phyloP scores from a whole-genome alignment of 768 basidiomycete genomes.

The Phaffia australis region DNA sequence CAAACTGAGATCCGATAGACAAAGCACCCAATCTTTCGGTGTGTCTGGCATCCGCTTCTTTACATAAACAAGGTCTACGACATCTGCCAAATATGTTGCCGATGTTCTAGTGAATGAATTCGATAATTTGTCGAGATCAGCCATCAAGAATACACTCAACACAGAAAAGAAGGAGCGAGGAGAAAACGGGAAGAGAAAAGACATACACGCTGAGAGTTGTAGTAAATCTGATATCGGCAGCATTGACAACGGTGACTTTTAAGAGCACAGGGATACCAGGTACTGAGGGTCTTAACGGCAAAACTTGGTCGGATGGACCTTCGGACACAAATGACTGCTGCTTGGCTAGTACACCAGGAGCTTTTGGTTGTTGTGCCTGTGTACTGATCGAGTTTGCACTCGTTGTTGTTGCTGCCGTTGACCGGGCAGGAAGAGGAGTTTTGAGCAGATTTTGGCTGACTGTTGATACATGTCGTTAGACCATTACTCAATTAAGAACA shows the following conservation, averaged over 20 bases:
- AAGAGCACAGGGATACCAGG: constrained; percentile 42
- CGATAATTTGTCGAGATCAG: background rate
- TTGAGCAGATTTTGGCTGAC: constrained; percentile 68
- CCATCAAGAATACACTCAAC: background rate
- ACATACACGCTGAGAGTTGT: constrained; percentile 86
- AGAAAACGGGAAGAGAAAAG: background rate
- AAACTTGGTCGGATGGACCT: no score
- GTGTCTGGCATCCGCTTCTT: constrained; percentile 35
- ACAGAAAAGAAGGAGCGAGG: background rate
- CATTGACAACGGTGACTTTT: constrained; percentile 67
- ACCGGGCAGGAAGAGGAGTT: constrained; percentile 41
- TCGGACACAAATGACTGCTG: no score
- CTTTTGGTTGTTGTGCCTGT: no score
- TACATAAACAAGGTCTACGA: constrained; percentile 62
- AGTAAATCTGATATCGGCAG: constrained; percentile 68
- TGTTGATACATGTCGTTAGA: constrained; percentile 29
- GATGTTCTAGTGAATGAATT: constrained; percentile 42
- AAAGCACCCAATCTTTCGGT: constrained; percentile 55
- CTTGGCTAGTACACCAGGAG: no score
- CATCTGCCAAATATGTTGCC: constrained; percentile 96
- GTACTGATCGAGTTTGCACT: background rate
- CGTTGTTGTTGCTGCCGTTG: background rate
- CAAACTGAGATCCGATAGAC: constrained; percentile 37
- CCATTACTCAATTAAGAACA: constrained; percentile 42
- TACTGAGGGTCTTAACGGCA: no score